Base-by-base conservation (phyloP, 2,329 filamentous ascomycete genomes). In the Huntiella savannae region DNA sequence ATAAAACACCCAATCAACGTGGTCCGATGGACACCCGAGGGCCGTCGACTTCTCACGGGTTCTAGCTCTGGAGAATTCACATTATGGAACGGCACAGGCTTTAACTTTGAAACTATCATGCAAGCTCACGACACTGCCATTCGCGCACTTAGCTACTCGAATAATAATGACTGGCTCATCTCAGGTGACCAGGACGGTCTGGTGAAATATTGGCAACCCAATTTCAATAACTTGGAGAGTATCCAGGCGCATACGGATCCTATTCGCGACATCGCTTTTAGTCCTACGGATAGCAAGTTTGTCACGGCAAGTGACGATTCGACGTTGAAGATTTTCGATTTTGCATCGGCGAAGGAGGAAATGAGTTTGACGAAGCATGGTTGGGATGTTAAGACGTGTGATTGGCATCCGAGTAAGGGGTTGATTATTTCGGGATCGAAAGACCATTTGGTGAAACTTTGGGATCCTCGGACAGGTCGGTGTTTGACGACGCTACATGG, bases 61-160 rank as follows among this genome's bases (percentile, higher is more conserved):
- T 93, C 87, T 0, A 93, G 86, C 54, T 96, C 88, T 59, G 91
- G 91, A 57, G 91, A 98, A 60, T 98, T 98, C 57, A 98, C 92
- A 35, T 64, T 98, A 3, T 98, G 91, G 91, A 98, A 98, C 60
- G 91, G 91, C 52, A 96, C 88, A 38, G 88, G 86, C 17, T 98
- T 98, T 72, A 96, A 98, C 62, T 98, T 98, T 56, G 91, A 98
- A 65, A 96, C 91, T 3, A 95, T 98, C 22, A 95, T 95, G 82
- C 87, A 94, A 67, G 88, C 88, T 35, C 88, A 96, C 61, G 88
- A 95, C 62, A 77, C 79, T 47, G 82, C 84, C 34, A 86, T 94
- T 53, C 75, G 85, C 54, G 79, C 82, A 7, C 69, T 87, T 40
- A 76, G 77, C 53, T 98, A 94, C 67, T 93, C 91, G 2, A 84